Percentiles rank a stretch among this genome's conserved stretches.
Conservation (phyloP, 768 basidiomycete species). For the Termitomyces heimii region DNA sequence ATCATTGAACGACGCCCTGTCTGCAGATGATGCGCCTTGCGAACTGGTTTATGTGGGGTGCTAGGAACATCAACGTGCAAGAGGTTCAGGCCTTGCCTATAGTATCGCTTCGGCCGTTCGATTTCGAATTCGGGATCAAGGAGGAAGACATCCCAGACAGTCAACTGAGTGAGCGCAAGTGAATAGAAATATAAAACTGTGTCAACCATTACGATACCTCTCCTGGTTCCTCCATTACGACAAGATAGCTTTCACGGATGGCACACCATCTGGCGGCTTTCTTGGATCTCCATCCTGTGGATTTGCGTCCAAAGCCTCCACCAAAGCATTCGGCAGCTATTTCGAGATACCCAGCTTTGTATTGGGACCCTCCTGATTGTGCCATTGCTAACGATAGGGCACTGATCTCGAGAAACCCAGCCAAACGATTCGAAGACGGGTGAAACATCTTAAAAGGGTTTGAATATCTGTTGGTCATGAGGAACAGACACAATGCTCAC, state of each 20-base stretch:
- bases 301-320: slow-evolving; percentile 62
- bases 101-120: slow-evolving; percentile 84
- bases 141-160: slow-evolving; percentile 91
- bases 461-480: background rate
- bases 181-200: background rate
- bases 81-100: slow-evolving; percentile 78
- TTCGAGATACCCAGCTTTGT: slow-evolving; percentile 83
- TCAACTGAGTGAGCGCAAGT: slow-evolving; percentile 47
- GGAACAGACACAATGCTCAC: slow-evolving; percentile 36
- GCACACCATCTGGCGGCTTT: slow-evolving; percentile 84
- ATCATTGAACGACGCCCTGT: slow-evolving; percentile 33
- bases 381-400: slow-evolving; percentile 81
- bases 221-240: slow-evolving; percentile 81
- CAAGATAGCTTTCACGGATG: slow-evolving; percentile 87
- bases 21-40: slow-evolving; percentile 12
- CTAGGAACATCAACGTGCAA: slow-evolving; percentile 32
- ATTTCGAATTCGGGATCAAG: slow-evolving; percentile 87
- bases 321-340: slow-evolving; percentile 48
- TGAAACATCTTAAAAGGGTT: slow-evolving; percentile 79
- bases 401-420: slow-evolving; percentile 88
- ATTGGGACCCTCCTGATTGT: slow-evolving; percentile 76
- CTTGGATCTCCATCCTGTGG: slow-evolving; percentile 49
- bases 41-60: slow-evolving; percentile 2
- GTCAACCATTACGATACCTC: slow-evolving; percentile 41
- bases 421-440: slow-evolving; percentile 83